Evolutionary conservation across 441 rosid genomes (phyloP).

Genomic region (Aquilaria agallochum): DNA sequence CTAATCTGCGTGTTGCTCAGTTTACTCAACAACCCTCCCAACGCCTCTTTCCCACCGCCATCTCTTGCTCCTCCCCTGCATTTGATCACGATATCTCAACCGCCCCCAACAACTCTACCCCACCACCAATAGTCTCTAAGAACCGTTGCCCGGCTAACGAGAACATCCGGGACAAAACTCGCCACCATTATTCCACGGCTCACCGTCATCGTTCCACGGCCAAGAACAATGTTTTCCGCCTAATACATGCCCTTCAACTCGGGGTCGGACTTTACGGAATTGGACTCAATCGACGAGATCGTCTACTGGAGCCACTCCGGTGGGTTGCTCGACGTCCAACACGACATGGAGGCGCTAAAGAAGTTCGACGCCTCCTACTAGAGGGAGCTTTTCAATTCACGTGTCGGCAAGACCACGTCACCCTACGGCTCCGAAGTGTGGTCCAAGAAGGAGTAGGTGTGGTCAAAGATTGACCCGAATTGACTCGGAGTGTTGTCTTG

Average conservation of each 20-base stretch:
- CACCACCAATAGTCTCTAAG: slow-evolving; percentile 18
- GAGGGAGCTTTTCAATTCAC: slow-evolving; percentile 64
- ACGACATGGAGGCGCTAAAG: slow-evolving; percentile 32
- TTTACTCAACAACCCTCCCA: slow-evolving; percentile 17
- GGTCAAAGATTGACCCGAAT: background rate
- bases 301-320: slow-evolving; percentile 57
- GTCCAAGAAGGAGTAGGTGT: too few species aligned
- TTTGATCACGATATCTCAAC: slow-evolving; percentile 15
- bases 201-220: slow-evolving; percentile 22
- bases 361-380: slow-evolving; percentile 53
- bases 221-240: slow-evolving; percentile 40
- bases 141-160: slow-evolving; percentile 40
- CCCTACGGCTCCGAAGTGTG: too few species aligned
- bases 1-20: too few species aligned
- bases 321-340: too few species aligned
- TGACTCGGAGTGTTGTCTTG: slow-evolving; percentile 60
- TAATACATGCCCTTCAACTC: slow-evolving; percentile 46
- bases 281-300: slow-evolving; percentile 67
- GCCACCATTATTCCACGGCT: slow-evolving; percentile 15
- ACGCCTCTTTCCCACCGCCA: slow-evolving; percentile 12
- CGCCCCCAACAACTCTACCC: slow-evolving; percentile 18
- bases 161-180: slow-evolving; percentile 52
- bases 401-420: slow-evolving; percentile 45
- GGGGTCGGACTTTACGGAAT: slow-evolving; percentile 26
- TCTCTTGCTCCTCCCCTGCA: slow-evolving; percentile 38